Percentiles rank a stretch among this genome's conserved stretches.
Evolutionary conservation across 2,329 filamentous ascomycete species (phyloP).

Genomic region (Byssochlamys sp.): DNA sequence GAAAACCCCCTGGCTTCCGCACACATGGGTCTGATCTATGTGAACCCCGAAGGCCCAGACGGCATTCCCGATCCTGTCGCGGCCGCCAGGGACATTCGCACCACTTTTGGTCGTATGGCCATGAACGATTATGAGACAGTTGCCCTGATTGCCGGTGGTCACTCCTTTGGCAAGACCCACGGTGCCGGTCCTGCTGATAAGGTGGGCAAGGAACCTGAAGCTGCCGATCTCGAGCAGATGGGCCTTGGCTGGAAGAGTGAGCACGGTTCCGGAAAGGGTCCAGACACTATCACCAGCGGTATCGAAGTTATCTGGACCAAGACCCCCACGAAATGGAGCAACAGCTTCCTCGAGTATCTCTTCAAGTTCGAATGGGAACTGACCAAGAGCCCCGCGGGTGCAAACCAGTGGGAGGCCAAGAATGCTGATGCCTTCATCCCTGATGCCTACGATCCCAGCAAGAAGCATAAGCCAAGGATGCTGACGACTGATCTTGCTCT

Average conservation of each 20-base stretch:
- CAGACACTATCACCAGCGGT: conserved; percentile 64
- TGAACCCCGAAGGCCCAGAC: conserved; percentile 70
- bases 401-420: conserved; percentile 69
- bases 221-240: conserved; percentile 53
- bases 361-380: conserved; percentile 72
- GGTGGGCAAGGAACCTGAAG: conserved; percentile 59
- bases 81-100: conserved; percentile 61
- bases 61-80: conserved; percentile 60
- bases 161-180: conserved; percentile 73
- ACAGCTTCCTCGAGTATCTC: conserved; percentile 64
- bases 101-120: conserved; percentile 67
- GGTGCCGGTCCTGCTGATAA: conserved; percentile 57
- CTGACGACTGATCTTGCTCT: conserved; percentile 65
- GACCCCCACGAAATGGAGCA: conserved; percentile 67
- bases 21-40: conserved; percentile 72
- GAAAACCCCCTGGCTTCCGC: conserved; percentile 59
- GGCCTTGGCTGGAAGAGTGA: conserved; percentile 65
- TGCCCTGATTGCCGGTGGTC: conserved; percentile 67
- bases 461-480: conserved; percentile 69
- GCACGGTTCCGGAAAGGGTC: conserved; percentile 56
- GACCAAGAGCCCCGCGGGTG: conserved; percentile 64
- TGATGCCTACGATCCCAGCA: conserved; percentile 58
- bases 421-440: conserved; percentile 58
- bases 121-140: conserved; percentile 79
- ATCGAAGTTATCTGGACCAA: conserved; percentile 72